These are phyloP conservation scores for Cutaneotrichosporon sp. DNA, from an alignment of 1,284 basidiomycete genomes.

Conservation along the genomic window DNA sequence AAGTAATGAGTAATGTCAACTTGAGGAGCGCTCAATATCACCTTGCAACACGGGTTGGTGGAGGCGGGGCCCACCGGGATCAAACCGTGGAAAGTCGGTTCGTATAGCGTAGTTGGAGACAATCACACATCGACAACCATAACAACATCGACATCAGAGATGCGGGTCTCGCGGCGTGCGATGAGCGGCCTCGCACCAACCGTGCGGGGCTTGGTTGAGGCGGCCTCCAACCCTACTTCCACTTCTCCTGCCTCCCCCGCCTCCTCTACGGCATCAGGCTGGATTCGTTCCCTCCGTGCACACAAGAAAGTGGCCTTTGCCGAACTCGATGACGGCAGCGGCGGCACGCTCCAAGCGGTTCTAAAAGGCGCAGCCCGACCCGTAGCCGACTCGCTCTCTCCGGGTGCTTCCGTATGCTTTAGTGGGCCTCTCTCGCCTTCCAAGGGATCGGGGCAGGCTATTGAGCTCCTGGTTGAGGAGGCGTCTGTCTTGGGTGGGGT, in stretches of 20 bases:
- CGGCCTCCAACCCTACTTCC: not conserved
- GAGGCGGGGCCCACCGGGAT: constrained; percentile 11
- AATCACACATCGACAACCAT: no score
- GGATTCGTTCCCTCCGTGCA: constrained; percentile 76
- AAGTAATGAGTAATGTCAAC: not conserved
- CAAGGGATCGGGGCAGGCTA: constrained; percentile 66
- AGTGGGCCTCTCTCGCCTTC: constrained; percentile 66
- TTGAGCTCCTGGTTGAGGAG: constrained; percentile 68
- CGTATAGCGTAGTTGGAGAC: not conserved
- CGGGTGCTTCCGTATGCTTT: constrained; percentile 69
- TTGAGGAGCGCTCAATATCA: not conserved
- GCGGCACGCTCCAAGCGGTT: constrained; percentile 72
- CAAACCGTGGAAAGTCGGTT: constrained; percentile 12
- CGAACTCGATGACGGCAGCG: constrained; percentile 78
- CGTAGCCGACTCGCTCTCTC: constrained; percentile 57
- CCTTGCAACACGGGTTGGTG: not conserved
- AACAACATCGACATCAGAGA: not conserved
- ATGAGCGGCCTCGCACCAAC: constrained; percentile 14
- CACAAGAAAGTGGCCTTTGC: constrained; percentile 86
- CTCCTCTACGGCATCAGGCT: constrained; percentile 59
- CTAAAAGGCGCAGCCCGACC: constrained; percentile 56
- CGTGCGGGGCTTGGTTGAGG: constrained; percentile 10
- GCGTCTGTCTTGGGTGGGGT: constrained; percentile 69
- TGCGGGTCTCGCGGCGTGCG: constrained; percentile 6
- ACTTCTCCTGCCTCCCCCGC: not conserved